These are phyloP conservation scores for Chalciporus piperatus DNA, from an alignment of 768 basidiomycete genomes.

Conservation along the genomic window DNA sequence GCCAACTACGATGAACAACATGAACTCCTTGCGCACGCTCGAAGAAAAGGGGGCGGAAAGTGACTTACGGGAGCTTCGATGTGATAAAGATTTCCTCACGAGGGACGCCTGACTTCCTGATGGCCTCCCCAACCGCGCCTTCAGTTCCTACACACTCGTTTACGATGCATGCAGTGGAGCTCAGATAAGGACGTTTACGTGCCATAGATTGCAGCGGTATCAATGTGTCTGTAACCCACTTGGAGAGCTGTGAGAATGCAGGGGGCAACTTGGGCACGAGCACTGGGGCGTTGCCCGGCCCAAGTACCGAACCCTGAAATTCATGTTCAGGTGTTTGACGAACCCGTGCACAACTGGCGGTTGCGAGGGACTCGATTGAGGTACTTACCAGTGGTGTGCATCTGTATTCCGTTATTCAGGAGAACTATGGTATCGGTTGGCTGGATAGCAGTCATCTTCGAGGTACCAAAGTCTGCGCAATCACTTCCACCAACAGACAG, in stretches of 20 bases:
- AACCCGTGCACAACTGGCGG: background rate
- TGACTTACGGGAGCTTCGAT: slow-evolving; percentile 43
- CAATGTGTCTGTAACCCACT: slow-evolving; percentile 43
- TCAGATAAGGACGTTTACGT: background rate
- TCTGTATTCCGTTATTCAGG: slow-evolving; percentile 25
- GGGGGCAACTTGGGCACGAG: background rate
- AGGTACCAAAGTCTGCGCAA: too few relatives aligned
- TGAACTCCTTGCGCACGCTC: background rate
- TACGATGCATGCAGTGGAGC: background rate
- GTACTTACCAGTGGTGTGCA: slow-evolving; percentile 29
- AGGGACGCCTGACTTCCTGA: slow-evolving; percentile 47
- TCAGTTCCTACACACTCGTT: slow-evolving; percentile 34
- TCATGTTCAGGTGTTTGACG: background rate
- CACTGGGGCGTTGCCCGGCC: background rate
- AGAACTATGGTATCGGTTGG: background rate
- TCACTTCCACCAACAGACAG: background rate
- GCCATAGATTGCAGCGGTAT: slow-evolving; percentile 39
- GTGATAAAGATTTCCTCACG: slow-evolving; percentile 49
- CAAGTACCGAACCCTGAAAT: slow-evolving; percentile 1
- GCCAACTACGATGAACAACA: slow-evolving; percentile 13
- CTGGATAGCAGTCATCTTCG: background rate
- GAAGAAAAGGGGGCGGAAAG: background rate
- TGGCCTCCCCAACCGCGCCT: slow-evolving; percentile 39
- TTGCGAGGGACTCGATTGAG: background rate
- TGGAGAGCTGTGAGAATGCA: slow-evolving; percentile 14